A percentile compares a stretch with the other conserved stretches of the same genome.
phyloP scores from a whole-genome alignment of 2,329 filamentous ascomycete genomes.

The Trichoderma pleuroti region DNA sequence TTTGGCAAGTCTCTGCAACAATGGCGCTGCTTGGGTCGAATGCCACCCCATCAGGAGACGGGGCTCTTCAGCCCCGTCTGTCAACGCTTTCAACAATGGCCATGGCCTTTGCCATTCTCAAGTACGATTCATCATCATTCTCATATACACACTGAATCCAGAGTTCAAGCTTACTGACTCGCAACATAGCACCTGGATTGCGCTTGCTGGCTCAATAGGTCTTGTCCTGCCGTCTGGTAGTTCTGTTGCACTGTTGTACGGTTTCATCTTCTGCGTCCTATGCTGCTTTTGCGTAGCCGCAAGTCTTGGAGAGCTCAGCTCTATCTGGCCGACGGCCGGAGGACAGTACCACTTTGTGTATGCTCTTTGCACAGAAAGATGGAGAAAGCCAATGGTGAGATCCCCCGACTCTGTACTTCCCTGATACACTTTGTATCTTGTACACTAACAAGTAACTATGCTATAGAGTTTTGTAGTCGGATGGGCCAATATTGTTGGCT shows the following conservation, averaged over 20 bases:
- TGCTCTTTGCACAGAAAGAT: conserved; percentile 7
- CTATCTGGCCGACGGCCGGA: conserved; percentile 5
- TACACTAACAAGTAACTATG: neutral
- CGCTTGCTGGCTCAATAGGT: conserved; percentile 8
- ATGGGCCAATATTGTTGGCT: conserved; percentile 10
- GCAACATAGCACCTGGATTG: conserved; percentile 3
- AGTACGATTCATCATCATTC: neutral
- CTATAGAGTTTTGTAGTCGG: conserved; percentile 1
- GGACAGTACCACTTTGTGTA: conserved; percentile 13
- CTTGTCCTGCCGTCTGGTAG: conserved; percentile 1
- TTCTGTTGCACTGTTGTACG: neutral
- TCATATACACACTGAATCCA: neutral
- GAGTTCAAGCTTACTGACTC: neutral
- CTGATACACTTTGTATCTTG: neutral
- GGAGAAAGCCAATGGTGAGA: conserved; percentile 4
- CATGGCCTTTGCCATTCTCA: conserved; percentile 13
- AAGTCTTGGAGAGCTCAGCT: conserved; percentile 6
- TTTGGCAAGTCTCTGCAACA: neutral
- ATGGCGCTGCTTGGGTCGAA: conserved; percentile 1
- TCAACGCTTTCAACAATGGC: conserved; percentile 10
- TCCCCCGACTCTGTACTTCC: neutral
- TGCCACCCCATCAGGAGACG: neutral
- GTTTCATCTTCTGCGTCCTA: conserved; percentile 3
- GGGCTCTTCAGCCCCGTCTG: conserved; percentile 12
- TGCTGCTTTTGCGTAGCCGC: conserved; percentile 8